Conservation (phyloP, 108 stramenopile species). For the Pseudonitzschia multiseries region DNA sequence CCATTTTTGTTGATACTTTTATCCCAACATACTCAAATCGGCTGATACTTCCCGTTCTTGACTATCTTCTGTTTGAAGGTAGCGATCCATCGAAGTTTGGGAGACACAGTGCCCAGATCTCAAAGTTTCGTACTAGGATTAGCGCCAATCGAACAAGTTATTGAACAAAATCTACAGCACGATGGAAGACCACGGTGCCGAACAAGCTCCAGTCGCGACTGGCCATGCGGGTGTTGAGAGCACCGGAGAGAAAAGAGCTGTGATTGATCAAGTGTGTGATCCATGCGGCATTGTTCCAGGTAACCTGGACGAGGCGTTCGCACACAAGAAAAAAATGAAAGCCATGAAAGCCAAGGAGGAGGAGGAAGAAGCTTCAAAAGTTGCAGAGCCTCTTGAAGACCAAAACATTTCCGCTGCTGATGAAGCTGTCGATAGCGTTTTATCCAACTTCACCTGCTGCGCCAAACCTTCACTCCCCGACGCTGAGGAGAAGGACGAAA, state of each 20-base stretch:
- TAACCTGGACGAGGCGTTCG: constrained; percentile 2
- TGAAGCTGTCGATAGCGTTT: background rate
- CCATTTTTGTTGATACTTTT: background rate
- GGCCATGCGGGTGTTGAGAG: background rate
- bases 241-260: background rate
- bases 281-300: constrained; percentile 7
- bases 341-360: constrained; percentile 2
- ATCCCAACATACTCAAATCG: background rate
- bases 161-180: background rate
- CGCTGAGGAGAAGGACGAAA: background rate
- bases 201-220: background rate
- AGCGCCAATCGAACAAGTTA: background rate
- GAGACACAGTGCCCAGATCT: background rate
- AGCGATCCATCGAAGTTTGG: background rate
- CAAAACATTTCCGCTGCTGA: background rate
- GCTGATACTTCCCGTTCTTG: background rate
- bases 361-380: background rate
- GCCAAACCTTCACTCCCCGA: background rate
- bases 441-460: background rate
- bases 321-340: constrained; percentile 9
- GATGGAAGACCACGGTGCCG: background rate
- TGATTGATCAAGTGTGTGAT: constrained; percentile 5
- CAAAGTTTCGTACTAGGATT: background rate
- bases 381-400: background rate
- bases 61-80: background rate